Base-by-base conservation (phyloP, 805 yeast species). In the Priceomyces carsonii region DNA sequence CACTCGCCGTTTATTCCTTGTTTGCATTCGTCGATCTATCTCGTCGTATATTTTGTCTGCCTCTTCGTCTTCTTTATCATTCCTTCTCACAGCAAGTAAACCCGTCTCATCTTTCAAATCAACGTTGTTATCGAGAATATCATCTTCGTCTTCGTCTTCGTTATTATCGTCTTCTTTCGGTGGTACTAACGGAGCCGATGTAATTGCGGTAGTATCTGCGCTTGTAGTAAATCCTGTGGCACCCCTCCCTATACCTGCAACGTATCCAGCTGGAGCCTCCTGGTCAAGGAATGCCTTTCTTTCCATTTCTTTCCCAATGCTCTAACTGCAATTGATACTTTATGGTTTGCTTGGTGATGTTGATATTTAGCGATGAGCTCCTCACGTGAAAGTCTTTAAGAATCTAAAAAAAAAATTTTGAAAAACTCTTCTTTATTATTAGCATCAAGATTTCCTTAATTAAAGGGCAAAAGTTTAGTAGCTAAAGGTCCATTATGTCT, bases 211-310 rank as follows among this genome's bases (percentile, higher is more conserved):
- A 10, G 84, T 57, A 43, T 84, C 95, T 1, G 93, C 87, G 39
- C 88, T 75, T 0, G 96, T 88, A 0, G 90, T 80, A 59, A 93
- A 90, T 4, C 97, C 98, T 1, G 86, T 77, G 1, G 97, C 98
- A 18, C 99, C 99, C 53, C 99, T 71, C 0, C 97, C 98, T 6
- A 89, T 61, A 17, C 99, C 99, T 3, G 98, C 84, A 26, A 89
- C 75, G 54, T 91, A 91, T 5, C 95, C 95, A 2, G 83, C 76
- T 0, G 99, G 99, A 1, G 98, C 83, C 42, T 80, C 79, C 63
- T 85, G 87, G 51, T 84, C 88, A 31, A 91, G 66, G 59, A 93
- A 93, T 4, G 78, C 65, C 41, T 73, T 74, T 38, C 79, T 56
- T 19, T 75, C 77, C 82, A 73, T 72, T 12, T 16, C n/a, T n/a